Evolutionary conservation across 2,329 filamentous ascomycete genomes (phyloP), one percentile per base, ranked within the genome.

Genomic region (Cercospora sp.): DNA sequence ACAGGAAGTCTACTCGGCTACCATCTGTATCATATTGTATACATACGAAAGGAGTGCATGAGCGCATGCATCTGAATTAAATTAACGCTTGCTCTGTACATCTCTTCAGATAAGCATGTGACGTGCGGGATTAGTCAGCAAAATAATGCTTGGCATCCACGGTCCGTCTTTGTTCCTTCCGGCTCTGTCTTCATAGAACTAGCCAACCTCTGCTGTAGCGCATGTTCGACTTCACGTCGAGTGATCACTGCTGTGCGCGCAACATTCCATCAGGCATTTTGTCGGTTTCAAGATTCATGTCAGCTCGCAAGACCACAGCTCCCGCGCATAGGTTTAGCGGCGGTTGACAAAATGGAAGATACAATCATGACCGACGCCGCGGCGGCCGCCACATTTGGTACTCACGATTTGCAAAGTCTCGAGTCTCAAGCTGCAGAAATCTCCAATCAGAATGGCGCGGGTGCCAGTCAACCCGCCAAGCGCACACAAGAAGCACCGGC

Each of bases 261-360:
- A 30, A 26, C 23, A 26, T 26, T 26, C 23, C 23, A 26, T 26
- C 23, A 26, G 23, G 23, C 23, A 33, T 13, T 36, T n/a, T 16
- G 31, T 59, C n/a, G 30, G 18, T 16, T 18, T 9, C 28, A 53
- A 64, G 23, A 57, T 20, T 13, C 63, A 61, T 55, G 48, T n/a
- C 30, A 31, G 45, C 18, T 60, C 31, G 31, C 45, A 61, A 61
- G 30, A 28, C 18, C n/a, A 39, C 20, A 39, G 16, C 30, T 61
- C 16, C 42, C n/a, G 23, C 45, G 13, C 42, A 53, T 5, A 61
- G 28, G 10, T 53, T 23, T 9, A 65, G 64, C 55, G 64, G 64
- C 64, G 64, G 64, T 1, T 65, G 58, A 61, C 36, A 61, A 57
- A 31, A 65, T 65, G 64, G 64, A 65, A 20, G 62, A 48, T n/a